These are phyloP conservation scores for Nigrospora oryzae DNA, from an alignment of 2,329 filamentous ascomycete species.

Conservation along the genomic window DNA sequence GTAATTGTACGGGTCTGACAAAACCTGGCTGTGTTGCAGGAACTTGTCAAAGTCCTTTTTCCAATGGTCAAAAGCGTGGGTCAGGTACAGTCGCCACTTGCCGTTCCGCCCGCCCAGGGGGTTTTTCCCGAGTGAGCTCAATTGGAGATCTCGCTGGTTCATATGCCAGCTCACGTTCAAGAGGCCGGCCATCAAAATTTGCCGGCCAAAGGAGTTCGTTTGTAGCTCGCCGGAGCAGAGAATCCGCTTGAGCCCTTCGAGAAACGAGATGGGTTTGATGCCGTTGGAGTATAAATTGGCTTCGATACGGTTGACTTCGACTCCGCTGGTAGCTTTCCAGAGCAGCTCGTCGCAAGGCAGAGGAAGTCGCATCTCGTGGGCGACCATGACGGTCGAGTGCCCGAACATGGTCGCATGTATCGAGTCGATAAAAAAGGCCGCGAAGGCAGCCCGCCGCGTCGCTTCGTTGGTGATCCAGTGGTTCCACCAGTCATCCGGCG, in stretches of 20 bases:
- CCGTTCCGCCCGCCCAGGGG: slow-evolving; percentile 72
- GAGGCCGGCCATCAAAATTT: slow-evolving; percentile 87
- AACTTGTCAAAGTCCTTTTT: slow-evolving; percentile 84
- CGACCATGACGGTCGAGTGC: slow-evolving; percentile 93
- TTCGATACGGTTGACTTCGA: slow-evolving; percentile 79
- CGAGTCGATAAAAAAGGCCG: slow-evolving; percentile 89
- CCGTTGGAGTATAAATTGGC: slow-evolving; percentile 72
- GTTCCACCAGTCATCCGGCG: slow-evolving; percentile 86
- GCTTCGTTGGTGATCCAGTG: slow-evolving; percentile 94
- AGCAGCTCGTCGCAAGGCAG: slow-evolving; percentile 87
- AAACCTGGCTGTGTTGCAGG: slow-evolving; percentile 49
- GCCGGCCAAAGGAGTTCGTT: slow-evolving; percentile 89
- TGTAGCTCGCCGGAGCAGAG: slow-evolving; percentile 77
- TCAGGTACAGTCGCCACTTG: slow-evolving; percentile 81
- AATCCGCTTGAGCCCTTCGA: slow-evolving; percentile 85
- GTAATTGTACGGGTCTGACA: slow-evolving; percentile 45
- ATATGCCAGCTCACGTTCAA: slow-evolving; percentile 95
- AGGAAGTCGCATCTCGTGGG: slow-evolving; percentile 86
- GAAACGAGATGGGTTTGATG: slow-evolving; percentile 76
- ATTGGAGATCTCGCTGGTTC: slow-evolving; percentile 90
- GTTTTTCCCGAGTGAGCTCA: slow-evolving; percentile 68
- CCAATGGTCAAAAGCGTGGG: slow-evolving; percentile 88
- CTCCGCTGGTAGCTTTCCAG: slow-evolving; percentile 83
- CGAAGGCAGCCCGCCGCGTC: slow-evolving; percentile 82
- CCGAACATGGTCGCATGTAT: slow-evolving; percentile 98